Base-by-base conservation (phyloP, 78 protist genomes). In the Diacronema lutheri region DNA sequence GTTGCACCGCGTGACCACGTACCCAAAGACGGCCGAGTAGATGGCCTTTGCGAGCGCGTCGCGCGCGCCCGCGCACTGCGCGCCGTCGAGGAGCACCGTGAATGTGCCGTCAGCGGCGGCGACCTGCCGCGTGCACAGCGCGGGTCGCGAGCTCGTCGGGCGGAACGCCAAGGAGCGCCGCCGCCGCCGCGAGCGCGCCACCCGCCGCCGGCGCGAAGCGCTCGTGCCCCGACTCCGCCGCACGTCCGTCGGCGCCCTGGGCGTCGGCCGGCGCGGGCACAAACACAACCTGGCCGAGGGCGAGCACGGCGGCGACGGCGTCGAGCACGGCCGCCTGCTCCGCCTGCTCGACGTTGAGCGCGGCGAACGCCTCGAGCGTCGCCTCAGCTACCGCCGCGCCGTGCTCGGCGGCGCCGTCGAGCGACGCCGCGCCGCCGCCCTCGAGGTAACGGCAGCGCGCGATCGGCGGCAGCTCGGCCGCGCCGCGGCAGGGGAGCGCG, bases 21-120 rank as follows among this genome's bases (percentile, higher is more conserved):
- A 72, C 26, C 19, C 16, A 72, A 85, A 85, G 33, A 71, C n/a
- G 14, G 26, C 69, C 40, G 20, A 81, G 71, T 61, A 85, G 19
- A 85, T 5, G 7, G 41, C 71, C 26, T 66, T 72, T 33, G 78
- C 82, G 35, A 85, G 81, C 33, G 88, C 81, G 72, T 85, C 88
- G 50, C 61, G 60, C 81, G n/a, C 31, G 12, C 6, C 60, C 16
- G 26, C 31, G 61, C 81, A 81, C 38, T 85, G 44, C 12, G 40
- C 7, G 37, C 50, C 50, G 50, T 44, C 50, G 50, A 44, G 50
- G 50, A 9, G 7, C 50, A 44, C 50, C 16, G 50, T 44, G 50
- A 44, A 44, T 7, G 3, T 7, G 50, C 50, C 50, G 50, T 44
- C 50, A 7, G 50, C 50, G 50, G 50, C 50, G 50, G 50, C 7